Evolutionary conservation across 1,284 basidiomycete species (phyloP).

Genomic region (Kwoniella shivajii): DNA sequence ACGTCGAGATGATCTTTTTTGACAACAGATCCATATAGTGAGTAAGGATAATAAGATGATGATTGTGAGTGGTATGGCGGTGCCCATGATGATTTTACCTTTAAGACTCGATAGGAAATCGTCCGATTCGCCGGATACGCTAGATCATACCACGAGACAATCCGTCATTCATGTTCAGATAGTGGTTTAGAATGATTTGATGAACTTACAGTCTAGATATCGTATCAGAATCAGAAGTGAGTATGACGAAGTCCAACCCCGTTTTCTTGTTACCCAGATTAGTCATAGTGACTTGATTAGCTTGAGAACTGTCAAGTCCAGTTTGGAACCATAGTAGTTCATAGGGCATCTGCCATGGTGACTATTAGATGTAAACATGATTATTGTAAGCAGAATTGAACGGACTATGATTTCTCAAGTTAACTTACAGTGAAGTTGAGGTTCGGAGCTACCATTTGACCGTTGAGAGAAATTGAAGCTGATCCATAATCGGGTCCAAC

Average conservation of each 20-base stretch:
- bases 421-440: slow-evolving; percentile 37
- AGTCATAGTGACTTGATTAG: slow-evolving; percentile 32
- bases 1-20: slow-evolving; percentile 1
- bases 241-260: slow-evolving; percentile 36
- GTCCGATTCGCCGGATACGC: not conserved
- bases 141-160: not conserved
- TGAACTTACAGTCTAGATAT: slow-evolving; percentile 25
- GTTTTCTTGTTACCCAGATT: slow-evolving; percentile 31
- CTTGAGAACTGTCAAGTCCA: slow-evolving; percentile 18
- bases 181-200: not conserved
- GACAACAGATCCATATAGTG: slow-evolving; percentile 12
- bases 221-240: slow-evolving; percentile 25
- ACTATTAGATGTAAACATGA: slow-evolving; percentile 14
- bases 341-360: slow-evolving; percentile 33
- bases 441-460: slow-evolving; percentile 18
- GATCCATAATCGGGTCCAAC: slow-evolving; percentile 38
- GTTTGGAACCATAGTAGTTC: slow-evolving; percentile 40
- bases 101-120: slow-evolving; percentile 22
- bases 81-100: slow-evolving; percentile 31
- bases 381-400: not conserved
- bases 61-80: slow-evolving; percentile 22
- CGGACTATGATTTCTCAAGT: not conserved
- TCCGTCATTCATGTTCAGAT: not conserved
- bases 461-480: slow-evolving; percentile 32
- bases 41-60: slow-evolving; percentile 7